A percentile compares a stretch with the other conserved stretches of the same genome.
phyloP scores from a whole-genome alignment of 2,329 filamentous ascomycete genomes.

The Diaporthe citriasiana region DNA sequence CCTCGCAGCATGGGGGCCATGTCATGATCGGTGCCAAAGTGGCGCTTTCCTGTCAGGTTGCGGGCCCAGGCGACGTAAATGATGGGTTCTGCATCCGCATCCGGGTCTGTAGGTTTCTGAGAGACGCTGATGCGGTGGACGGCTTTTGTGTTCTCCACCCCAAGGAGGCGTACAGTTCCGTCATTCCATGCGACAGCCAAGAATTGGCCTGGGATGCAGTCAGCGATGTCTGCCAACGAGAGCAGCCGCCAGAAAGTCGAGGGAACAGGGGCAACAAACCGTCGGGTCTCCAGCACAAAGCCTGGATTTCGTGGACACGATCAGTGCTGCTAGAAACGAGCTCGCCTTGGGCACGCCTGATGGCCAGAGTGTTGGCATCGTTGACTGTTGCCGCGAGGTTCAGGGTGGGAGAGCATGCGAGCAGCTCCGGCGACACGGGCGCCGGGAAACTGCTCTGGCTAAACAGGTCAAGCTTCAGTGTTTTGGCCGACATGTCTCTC shows the following conservation, averaged over 20 bases:
- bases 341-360: conserved; percentile 85
- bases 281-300: conserved; percentile 76
- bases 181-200: conserved; percentile 89
- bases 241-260: conserved; percentile 44
- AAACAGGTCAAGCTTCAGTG: conserved; percentile 59
- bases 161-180: conserved; percentile 81
- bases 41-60: conserved; percentile 56
- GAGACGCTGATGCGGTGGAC: conserved; percentile 77
- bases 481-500: conserved; percentile 40
- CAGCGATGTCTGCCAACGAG: conserved; percentile 35
- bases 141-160: conserved; percentile 84
- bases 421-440: conserved; percentile 68
- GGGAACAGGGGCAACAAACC: conserved; percentile 57
- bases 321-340: conserved; percentile 64
- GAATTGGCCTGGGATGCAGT: conserved; percentile 71
- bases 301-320: conserved; percentile 59
- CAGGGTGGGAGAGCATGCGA: conserved; percentile 86
- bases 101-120: conserved; percentile 44
- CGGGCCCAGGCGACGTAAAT: conserved; percentile 68
- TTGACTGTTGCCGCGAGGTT: conserved; percentile 84
- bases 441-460: conserved; percentile 71
- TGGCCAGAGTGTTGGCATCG: conserved; percentile 76
- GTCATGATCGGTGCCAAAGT: conserved; percentile 38
- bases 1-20: conserved; percentile 50
- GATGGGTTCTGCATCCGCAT: conserved; percentile 58